Evolutionary conservation across 2,329 filamentous ascomycete genomes (phyloP).

Genomic region (Penicillium sp.): DNA sequence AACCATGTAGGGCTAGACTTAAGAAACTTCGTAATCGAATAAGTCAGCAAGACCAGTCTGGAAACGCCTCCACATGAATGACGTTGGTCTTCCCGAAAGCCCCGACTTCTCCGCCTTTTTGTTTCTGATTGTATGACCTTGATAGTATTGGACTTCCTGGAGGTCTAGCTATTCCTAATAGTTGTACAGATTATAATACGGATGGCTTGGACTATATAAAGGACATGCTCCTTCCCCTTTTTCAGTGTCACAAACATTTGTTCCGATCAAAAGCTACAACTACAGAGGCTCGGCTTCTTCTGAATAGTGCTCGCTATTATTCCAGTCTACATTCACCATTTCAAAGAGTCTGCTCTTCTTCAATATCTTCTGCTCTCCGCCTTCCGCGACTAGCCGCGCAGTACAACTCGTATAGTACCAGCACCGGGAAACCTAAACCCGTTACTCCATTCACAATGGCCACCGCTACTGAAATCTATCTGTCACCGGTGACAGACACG

Average conservation of each 20-base stretch:
- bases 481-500: conserved; percentile 42
- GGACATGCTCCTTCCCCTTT: not conserved
- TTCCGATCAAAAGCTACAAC: not conserved
- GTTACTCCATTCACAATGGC: conserved; percentile 42
- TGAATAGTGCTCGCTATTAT: not conserved
- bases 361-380: not conserved
- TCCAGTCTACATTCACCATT: not conserved
- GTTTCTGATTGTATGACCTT: not conserved
- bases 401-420: not conserved
- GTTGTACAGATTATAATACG: not conserved
- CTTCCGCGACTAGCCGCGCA: conserved; percentile 1
- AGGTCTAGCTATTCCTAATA: not conserved
- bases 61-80: conserved; percentile 15
- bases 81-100: conserved; percentile 13
- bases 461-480: conserved; percentile 47
- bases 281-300: not conserved
- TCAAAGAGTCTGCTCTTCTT: not conserved
- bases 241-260: not conserved
- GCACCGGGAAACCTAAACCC: not conserved
- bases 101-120: conserved; percentile 14
- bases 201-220: conserved; percentile 2
- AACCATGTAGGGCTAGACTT: not conserved
- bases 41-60: conserved; percentile 1
- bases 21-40: not conserved
- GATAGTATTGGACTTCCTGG: conserved; percentile 11